These are phyloP conservation scores for Macaranga tanarius DNA, from an alignment of 441 rosid species.

Conservation along the genomic window DNA sequence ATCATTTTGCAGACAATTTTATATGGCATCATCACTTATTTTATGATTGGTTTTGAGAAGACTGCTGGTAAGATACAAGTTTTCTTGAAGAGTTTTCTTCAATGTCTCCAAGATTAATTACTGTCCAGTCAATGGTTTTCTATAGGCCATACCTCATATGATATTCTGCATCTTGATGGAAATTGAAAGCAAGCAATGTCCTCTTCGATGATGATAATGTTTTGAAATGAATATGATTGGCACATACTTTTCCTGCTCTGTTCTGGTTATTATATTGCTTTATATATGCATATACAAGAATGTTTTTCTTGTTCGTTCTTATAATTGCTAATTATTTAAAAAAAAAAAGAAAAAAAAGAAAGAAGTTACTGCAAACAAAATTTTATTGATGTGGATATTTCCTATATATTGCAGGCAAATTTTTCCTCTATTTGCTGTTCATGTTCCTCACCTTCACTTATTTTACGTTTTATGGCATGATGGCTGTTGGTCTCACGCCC, in stretches of 20 bases:
- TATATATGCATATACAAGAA: neutral
- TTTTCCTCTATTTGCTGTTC: slow-evolving; percentile 67
- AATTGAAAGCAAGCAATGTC: too few relatives aligned
- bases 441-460: slow-evolving; percentile 93
- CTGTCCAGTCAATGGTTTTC: too few relatives aligned
- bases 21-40: slow-evolving; percentile 77
- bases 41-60: slow-evolving; percentile 77
- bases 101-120: too few relatives aligned
- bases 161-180: neutral
- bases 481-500: slow-evolving; percentile 95
- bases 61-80: slow-evolving; percentile 52
- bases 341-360: too few relatives aligned
- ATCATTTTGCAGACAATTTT: slow-evolving; percentile 62
- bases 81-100: neutral
- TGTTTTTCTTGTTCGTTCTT: too few relatives aligned
- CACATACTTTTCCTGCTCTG: neutral
- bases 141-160: too few relatives aligned
- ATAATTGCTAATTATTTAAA: neutral
- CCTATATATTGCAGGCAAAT: slow-evolving; percentile 57
- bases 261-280: neutral
- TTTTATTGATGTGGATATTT: neutral
- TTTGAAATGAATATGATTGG: neutral
- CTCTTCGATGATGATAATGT: neutral
- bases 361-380: neutral
- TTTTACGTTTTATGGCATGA: slow-evolving; percentile 89